These are phyloP conservation scores for Blastocystis sp. DNA, from an alignment of 352 stramenopile species.

Conservation along the genomic window DNA sequence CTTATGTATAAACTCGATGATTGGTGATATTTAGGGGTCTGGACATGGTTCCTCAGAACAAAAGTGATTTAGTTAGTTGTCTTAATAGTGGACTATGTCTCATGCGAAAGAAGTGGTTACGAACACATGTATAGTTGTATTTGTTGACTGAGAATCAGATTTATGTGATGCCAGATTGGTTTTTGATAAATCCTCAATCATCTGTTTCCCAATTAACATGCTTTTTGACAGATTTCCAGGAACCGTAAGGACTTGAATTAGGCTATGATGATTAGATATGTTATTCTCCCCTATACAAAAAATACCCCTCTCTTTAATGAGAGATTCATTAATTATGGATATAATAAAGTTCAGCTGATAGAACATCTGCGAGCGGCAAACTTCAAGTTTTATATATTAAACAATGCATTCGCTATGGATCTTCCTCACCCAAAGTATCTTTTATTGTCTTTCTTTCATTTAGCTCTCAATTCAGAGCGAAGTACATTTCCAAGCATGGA, in stretches of 20 bases:
- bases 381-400: conserved; percentile 60
- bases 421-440: conserved; percentile 34
- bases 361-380: conserved; percentile 49
- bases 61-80: conserved; percentile 10
- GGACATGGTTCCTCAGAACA: background rate
- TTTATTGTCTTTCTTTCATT: background rate
- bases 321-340: conserved; percentile 62
- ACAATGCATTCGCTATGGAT: conserved; percentile 57
- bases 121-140: background rate
- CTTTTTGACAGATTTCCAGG: conserved; percentile 23
- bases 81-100: background rate
- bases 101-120: background rate
- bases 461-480: conserved; percentile 7
- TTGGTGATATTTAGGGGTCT: background rate
- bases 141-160: background rate
- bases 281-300: background rate
- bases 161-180: conserved; percentile 13
- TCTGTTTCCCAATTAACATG: conserved; percentile 3
- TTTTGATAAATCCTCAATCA: background rate
- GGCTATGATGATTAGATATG: background rate
- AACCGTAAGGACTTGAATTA: background rate
- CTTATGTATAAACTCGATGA: background rate
- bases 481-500: background rate
- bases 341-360: conserved; percentile 67
- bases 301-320: conserved; percentile 32